These are phyloP conservation scores for Maudiozyma bulderi DNA, from an alignment of 805 yeast genomes.

Conservation along the genomic window DNA sequence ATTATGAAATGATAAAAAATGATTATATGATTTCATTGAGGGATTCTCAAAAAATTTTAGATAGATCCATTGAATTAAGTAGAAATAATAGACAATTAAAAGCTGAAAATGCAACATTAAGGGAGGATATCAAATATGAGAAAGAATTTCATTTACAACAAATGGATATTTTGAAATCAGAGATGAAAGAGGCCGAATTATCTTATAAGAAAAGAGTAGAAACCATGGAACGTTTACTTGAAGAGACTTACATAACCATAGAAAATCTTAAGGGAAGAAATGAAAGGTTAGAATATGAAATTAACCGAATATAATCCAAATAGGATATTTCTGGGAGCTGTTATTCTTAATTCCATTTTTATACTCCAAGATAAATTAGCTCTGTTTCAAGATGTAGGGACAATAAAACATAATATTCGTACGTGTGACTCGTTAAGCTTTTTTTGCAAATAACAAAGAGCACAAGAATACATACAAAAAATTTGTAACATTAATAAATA, in stretches of 20 bases:
- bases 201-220: conserved; percentile 3
- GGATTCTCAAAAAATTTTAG: conserved; percentile 2
- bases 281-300: no score
- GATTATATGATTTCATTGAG: conserved; percentile 3
- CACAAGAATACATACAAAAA: no score
- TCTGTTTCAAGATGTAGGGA: no score
- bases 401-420: no score
- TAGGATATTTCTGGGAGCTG: no score
- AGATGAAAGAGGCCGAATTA: background rate
- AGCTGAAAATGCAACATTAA: background rate
- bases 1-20: conserved; percentile 20
- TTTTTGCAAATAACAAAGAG: no score
- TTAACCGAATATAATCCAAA: no score
- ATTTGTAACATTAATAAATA: no score
- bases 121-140: background rate
- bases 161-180: background rate
- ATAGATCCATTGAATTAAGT: conserved; percentile 1
- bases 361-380: no score
- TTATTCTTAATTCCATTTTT: no score
- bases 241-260: background rate
- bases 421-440: no score
- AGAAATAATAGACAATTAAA: conserved; percentile 9
- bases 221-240: conserved; percentile 4
- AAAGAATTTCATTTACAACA: background rate
- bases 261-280: background rate